Conservation (phyloP, 768 basidiomycete genomes). For the Tulasnella calospora region DNA sequence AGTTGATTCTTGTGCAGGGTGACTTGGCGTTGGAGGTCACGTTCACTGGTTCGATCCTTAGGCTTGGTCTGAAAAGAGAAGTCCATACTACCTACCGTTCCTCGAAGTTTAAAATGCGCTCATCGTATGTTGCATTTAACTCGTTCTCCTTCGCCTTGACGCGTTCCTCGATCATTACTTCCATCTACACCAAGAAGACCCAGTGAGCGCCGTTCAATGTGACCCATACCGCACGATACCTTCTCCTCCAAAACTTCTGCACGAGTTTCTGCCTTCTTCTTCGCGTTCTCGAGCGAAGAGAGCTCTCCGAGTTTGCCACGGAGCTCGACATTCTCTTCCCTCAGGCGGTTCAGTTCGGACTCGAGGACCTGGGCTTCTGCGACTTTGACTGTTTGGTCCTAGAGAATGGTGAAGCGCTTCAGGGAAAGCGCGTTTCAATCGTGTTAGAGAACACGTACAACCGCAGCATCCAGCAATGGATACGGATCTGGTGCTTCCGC, state of each 20-base stretch:
- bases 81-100: neutral
- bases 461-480: constrained; percentile 89
- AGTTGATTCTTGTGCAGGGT: constrained; percentile 83
- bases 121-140: constrained; percentile 93
- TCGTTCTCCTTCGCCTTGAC: constrained; percentile 93
- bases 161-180: constrained; percentile 82
- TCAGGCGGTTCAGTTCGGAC: constrained; percentile 61
- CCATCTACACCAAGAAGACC: constrained; percentile 60
- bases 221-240: constrained; percentile 41
- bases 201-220: neutral
- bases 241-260: constrained; percentile 78
- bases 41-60: constrained; percentile 56
- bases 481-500: constrained; percentile 98
- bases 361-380: constrained; percentile 77
- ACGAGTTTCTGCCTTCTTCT: constrained; percentile 68
- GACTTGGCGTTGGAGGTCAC: constrained; percentile 88
- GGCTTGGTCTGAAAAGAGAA: neutral
- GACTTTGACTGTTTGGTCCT: constrained; percentile 92
- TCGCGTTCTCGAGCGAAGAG: constrained; percentile 56
- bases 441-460: constrained; percentile 47
- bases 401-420: constrained; percentile 8
- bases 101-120: constrained; percentile 76
- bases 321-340: constrained; percentile 78
- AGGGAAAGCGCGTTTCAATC: neutral
- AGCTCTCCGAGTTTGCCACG: constrained; percentile 65